Percentiles rank a stretch among this genome's conserved stretches.
These are phyloP conservation scores for Citrullus amarus DNA, from an alignment of 306 rosid species.

Conservation along the genomic window DNA sequence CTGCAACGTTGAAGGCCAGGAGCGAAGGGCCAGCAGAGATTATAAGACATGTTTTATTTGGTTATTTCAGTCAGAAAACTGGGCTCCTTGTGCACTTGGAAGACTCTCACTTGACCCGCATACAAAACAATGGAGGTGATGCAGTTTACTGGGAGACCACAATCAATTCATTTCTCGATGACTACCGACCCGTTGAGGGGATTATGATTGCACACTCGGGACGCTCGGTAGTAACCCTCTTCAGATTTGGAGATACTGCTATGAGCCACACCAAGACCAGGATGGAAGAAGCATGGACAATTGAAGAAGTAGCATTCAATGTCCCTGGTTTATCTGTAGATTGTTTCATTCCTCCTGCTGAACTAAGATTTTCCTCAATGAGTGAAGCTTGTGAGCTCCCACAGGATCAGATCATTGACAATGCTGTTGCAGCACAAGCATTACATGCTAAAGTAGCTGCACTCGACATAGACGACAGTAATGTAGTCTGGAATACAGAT, in stretches of 20 bases:
- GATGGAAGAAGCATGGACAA: conserved; percentile 99
- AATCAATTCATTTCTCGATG: conserved; percentile 84
- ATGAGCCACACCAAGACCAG: conserved; percentile 96
- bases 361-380: conserved; percentile 72
- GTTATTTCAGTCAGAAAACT: conserved; percentile 96
- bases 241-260: conserved; percentile 98
- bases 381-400: conserved; percentile 82
- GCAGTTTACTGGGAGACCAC: conserved; percentile 99
- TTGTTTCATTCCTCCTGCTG: conserved; percentile 97
- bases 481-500: conserved; percentile 46
- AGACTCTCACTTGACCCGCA: conserved; percentile 96
- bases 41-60: conserved; percentile 85
- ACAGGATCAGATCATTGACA: conserved; percentile 48
- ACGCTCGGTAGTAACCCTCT: conserved; percentile 86
- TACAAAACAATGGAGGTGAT: conserved; percentile 94
- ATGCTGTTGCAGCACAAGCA: conserved; percentile 34
- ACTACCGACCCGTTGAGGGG: conserved; percentile 79
- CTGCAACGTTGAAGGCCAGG: conserved; percentile 75
- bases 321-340: conserved; percentile 89
- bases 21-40: conserved; percentile 99
- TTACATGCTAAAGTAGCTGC: conserved; percentile 57
- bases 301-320: conserved; percentile 92
- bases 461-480: conserved; percentile 39
- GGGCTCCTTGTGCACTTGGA: conserved; percentile 95
- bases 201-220: conserved; percentile 93